These are phyloP conservation scores for Ajuga reptans DNA, from an alignment of 305 asterid species.

Conservation along the genomic window DNA sequence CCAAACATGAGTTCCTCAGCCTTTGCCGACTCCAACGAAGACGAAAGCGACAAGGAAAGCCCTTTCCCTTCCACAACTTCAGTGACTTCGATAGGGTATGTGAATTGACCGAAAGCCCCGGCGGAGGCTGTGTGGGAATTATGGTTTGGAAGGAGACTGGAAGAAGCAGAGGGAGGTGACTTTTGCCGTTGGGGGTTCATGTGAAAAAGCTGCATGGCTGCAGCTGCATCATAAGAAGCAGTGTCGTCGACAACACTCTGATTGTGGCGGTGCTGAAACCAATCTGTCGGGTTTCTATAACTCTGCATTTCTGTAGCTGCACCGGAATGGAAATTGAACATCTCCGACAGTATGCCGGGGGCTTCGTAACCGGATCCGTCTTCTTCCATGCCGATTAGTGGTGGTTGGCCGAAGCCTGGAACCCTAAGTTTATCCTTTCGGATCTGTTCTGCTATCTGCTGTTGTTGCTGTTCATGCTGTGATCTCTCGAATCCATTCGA, in stretches of 20 bases:
- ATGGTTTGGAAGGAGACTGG: slow-evolving; percentile 28
- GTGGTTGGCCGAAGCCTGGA: slow-evolving; percentile 47
- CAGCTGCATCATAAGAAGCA: slow-evolving; percentile 34
- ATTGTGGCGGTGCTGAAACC: slow-evolving; percentile 50
- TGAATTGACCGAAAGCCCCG: slow-evolving; percentile 51
- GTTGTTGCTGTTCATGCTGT: slow-evolving; percentile 36
- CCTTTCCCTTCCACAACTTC: slow-evolving; percentile 57
- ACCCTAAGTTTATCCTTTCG: slow-evolving; percentile 63
- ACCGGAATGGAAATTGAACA: slow-evolving; percentile 62
- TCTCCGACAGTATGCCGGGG: slow-evolving; percentile 68
- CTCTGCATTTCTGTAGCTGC: slow-evolving; percentile 38
- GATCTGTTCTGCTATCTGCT: slow-evolving; percentile 66
- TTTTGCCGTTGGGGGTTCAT: slow-evolving; percentile 65
- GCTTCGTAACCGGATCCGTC: slow-evolving; percentile 58
- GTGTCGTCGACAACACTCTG: slow-evolving; percentile 19
- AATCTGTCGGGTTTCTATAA: slow-evolving; percentile 41
- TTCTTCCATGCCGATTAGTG: slow-evolving; percentile 51
- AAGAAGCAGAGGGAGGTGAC: slow-evolving; percentile 43
- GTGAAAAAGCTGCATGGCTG: slow-evolving; percentile 90
- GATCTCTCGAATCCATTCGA: slow-evolving; percentile 80
- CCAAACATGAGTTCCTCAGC: slow-evolving; percentile 59
- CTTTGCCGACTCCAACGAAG: slow-evolving; percentile 57
- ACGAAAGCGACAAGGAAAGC: slow-evolving; percentile 65
- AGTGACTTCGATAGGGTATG: slow-evolving; percentile 45
- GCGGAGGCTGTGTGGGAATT: background rate